Conservation (phyloP, 176 grass and related monocot species). For the Melocanna baccifera region DNA sequence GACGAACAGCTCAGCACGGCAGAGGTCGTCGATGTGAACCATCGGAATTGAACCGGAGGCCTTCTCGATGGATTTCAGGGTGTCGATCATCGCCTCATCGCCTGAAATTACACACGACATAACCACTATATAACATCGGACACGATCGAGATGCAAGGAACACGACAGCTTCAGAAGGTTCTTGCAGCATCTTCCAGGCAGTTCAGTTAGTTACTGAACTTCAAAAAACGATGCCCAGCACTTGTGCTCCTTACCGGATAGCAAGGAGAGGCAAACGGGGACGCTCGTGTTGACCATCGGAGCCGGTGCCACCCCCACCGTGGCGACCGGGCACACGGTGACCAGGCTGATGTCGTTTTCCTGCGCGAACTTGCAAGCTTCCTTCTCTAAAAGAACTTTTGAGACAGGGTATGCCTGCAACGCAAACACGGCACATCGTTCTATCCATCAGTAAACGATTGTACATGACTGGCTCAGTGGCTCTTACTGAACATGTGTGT, state of each 20-base stretch:
- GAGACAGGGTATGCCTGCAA: conserved; percentile 61
- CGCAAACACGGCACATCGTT: background rate
- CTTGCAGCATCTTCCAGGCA: background rate
- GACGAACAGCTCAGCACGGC: conserved; percentile 38
- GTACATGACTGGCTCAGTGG: too few species aligned
- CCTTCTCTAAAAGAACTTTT: conserved; percentile 58
- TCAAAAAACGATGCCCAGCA: background rate
- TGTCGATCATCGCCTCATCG: background rate
- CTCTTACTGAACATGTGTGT: background rate
- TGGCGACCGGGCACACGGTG: conserved; percentile 38
- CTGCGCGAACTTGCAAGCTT: conserved; percentile 41
- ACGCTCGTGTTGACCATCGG: conserved; percentile 9
- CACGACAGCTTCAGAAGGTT: background rate
- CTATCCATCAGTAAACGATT: background rate
- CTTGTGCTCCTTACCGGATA: conserved; percentile 42
- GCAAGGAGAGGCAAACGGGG: conserved; percentile 31
- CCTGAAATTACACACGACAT: background rate
- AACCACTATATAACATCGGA: background rate
- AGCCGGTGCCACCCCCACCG: conserved; percentile 31
- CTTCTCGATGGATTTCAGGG: conserved; percentile 11
- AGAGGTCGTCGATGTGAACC: conserved; percentile 47
- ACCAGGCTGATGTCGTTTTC: conserved; percentile 62
- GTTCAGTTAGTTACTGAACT: background rate
- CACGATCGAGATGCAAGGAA: background rate
- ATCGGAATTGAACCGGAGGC: background rate